A percentile compares a stretch with the other conserved stretches of the same genome.
Evolutionary conservation across 768 basidiomycete species (phyloP).

Genomic region (Lanmaoa pseudosensibilis): DNA sequence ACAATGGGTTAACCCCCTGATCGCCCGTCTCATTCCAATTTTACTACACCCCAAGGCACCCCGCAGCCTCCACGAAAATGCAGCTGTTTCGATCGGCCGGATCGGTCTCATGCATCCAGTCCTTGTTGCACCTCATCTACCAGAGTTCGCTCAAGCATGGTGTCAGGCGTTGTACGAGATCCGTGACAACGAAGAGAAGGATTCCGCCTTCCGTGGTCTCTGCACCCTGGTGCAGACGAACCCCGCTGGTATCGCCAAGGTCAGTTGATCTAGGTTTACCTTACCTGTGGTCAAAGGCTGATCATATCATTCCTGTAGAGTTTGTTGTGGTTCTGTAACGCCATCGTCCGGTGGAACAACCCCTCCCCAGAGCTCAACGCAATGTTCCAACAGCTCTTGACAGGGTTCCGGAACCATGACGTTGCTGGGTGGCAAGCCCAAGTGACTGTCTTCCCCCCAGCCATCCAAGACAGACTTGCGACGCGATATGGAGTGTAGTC

Average conservation of each 20-base stretch:
- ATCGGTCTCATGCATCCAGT: constrained; percentile 91
- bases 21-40: constrained; percentile 88
- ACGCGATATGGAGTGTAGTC: constrained; percentile 82
- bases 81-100: constrained; percentile 96
- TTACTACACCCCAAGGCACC: constrained; percentile 91
- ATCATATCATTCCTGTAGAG: constrained; percentile 50
- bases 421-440: constrained; percentile 84
- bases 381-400: constrained; percentile 91
- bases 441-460: constrained; percentile 79
- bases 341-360: constrained; percentile 91
- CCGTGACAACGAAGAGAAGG: constrained; percentile 99
- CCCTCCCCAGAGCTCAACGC: constrained; percentile 89
- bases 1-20: constrained; percentile 86
- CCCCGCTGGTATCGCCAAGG: constrained; percentile 91
- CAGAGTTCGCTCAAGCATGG: constrained; percentile 93
- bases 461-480: constrained; percentile 83
- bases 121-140: constrained; percentile 84
- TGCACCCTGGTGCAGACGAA: constrained; percentile 95
- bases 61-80: constrained; percentile 93
- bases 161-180: constrained; percentile 97
- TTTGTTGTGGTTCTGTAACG: constrained; percentile 97
- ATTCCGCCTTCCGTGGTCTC: constrained; percentile 96
- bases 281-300: neutral
- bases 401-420: constrained; percentile 88
- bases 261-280: constrained; percentile 35